A percentile compares a stretch with the other conserved stretches of the same genome.
phyloP scores from a whole-genome alignment of 164 flowering plant genomes.

The Akebia trifoliata region DNA sequence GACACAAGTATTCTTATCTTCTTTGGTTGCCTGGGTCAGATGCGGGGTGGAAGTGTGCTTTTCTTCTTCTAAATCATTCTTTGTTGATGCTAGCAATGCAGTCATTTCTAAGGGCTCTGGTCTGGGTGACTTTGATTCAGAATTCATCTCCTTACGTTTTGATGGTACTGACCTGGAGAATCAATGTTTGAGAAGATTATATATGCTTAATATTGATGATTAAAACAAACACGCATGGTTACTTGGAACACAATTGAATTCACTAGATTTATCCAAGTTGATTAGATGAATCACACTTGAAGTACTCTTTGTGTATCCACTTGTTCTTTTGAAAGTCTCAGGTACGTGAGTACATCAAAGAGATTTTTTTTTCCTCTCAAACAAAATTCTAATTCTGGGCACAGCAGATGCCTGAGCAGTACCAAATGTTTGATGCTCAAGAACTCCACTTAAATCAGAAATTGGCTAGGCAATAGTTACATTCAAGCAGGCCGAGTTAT shows the following conservation, averaged over 20 bases:
- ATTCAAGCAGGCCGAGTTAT: not conserved
- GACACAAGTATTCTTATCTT: constrained; percentile 22
- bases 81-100: constrained; percentile 13
- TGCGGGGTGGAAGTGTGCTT: constrained; percentile 19
- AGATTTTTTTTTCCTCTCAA: too few species aligned
- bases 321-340: too few species aligned
- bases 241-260: not conserved
- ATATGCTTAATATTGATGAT: not conserved
- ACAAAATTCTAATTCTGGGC: too few species aligned
- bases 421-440: not conserved
- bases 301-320: too few species aligned
- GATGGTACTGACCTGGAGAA: constrained; percentile 42
- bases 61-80: constrained; percentile 15
- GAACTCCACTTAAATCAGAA: not conserved
- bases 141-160: constrained; percentile 15
- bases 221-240: not conserved
- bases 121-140: constrained; percentile 19
- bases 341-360: too few species aligned
- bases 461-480: not conserved
- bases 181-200: constrained; percentile 2
- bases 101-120: constrained; percentile 18
- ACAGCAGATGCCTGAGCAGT: not conserved
- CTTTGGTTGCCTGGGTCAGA: constrained; percentile 11
- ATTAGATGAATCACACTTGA: too few species aligned
- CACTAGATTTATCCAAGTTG: too few species aligned